A percentile compares a stretch with the other conserved stretches of the same genome.
phyloP scores from a whole-genome alignment of 306 rosid genomes.

The Lupinus albus region DNA sequence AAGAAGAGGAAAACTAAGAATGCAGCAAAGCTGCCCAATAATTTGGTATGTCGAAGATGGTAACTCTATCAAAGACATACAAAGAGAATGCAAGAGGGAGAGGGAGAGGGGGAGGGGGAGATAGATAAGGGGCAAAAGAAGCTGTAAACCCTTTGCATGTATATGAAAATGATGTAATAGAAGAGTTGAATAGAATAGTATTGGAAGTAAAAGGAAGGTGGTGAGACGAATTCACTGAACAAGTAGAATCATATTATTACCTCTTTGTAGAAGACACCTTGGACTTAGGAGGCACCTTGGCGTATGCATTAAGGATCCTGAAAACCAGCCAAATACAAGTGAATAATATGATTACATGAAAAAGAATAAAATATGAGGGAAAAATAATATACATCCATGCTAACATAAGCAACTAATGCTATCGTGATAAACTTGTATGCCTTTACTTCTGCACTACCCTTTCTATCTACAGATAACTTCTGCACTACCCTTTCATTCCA shows the following conservation, averaged over 20 bases:
- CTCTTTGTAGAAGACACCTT: slow-evolving; percentile 63
- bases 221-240: not conserved
- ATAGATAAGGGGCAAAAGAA: not conserved
- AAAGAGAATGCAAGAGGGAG: no score
- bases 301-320: slow-evolving; percentile 65
- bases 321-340: slow-evolving; percentile 35
- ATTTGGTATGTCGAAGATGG: slow-evolving; percentile 10
- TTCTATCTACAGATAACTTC: slow-evolving; percentile 4
- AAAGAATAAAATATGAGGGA: not conserved
- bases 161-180: slow-evolving; percentile 15
- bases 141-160: slow-evolving; percentile 11
- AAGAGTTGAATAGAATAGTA: not conserved
- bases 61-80: slow-evolving; percentile 10
- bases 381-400: not conserved
- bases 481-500: not conserved
- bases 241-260: slow-evolving; percentile 43
- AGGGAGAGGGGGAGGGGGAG: not conserved
- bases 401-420: slow-evolving; percentile 18
- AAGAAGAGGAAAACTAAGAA: slow-evolving; percentile 13
- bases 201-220: not conserved
- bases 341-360: not conserved
- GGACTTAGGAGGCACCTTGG: slow-evolving; percentile 61
- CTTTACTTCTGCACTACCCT: not conserved
- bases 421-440: slow-evolving; percentile 3
- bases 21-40: slow-evolving; percentile 21